A percentile compares a stretch with the other conserved stretches of the same genome.
Conservation (phyloP, 2,329 filamentous ascomycete genomes). For the Fusarium tupiense region DNA sequence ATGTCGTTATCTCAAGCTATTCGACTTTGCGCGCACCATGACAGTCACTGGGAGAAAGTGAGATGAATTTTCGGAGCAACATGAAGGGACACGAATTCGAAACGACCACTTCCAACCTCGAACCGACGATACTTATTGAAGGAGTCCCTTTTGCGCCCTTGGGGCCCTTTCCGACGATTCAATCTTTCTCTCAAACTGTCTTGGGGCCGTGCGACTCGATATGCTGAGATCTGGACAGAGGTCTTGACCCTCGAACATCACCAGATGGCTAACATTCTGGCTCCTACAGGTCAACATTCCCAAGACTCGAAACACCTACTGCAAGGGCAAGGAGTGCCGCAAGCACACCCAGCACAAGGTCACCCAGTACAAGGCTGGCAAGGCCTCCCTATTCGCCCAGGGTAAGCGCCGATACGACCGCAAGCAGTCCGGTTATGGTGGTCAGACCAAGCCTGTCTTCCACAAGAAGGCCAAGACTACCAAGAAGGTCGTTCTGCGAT, state of each 20-base stretch:
- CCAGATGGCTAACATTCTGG: constrained; percentile 45
- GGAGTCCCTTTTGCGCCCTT: not conserved
- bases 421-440: constrained; percentile 99
- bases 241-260: constrained; percentile 12
- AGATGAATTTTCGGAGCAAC: constrained; percentile 40
- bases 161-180: constrained; percentile 2
- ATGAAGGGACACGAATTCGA: constrained; percentile 33
- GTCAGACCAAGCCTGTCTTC: constrained; percentile 99
- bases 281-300: constrained; percentile 88
- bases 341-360: constrained; percentile 94
- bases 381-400: constrained; percentile 96
- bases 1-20: constrained; percentile 25
- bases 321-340: constrained; percentile 94
- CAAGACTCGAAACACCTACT: constrained; percentile 97
- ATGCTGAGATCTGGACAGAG: constrained; percentile 20
- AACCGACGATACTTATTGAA: constrained; percentile 26
- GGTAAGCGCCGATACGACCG: constrained; percentile 99
- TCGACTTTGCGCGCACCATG: constrained; percentile 46
- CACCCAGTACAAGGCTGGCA: constrained; percentile 97
- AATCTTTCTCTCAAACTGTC: constrained; percentile 33
- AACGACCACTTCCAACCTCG: constrained; percentile 25
- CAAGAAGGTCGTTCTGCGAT: constrained; percentile 99
- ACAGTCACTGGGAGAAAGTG: constrained; percentile 44
- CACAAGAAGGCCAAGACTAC: constrained; percentile 99
- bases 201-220: constrained; percentile 19